Base-by-base conservation (phyloP, 768 basidiomycete genomes). In the Boletellus ananas region DNA sequence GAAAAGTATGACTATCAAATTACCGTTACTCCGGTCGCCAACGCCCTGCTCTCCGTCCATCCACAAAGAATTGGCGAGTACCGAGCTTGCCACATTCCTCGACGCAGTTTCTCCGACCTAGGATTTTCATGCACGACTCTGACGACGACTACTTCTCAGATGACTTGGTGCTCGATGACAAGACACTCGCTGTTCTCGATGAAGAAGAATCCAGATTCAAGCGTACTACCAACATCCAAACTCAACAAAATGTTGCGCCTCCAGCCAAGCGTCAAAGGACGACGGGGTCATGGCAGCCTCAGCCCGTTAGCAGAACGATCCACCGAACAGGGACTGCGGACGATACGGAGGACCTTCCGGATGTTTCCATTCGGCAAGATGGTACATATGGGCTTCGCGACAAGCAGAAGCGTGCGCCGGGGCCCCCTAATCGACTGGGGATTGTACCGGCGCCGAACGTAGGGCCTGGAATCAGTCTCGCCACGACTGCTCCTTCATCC, bases 121-220 rank as follows among this genome's bases (percentile, higher is more conserved):
- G 45, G 25, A 43, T 52, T 53, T 25, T 49, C 50, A 86, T 85
- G 83, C 70, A 77, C 58, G 79, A 78, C 68, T 81, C 78, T 27
- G 87, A 87, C 66, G 87, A 87, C 65, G 77, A 83, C 61, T 83
- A 83, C 62, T 74, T 77, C 64, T 72, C 74, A 56, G 84, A 85
- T 63, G 83, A 83, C 47, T 71, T 85, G 53, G 72, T 79, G 37
- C 67, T 88, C 36, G 84, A 88, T 60, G 83, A 79, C 45, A 71
- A 77, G 52, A 74, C 80, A 0, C 65, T 87, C 43, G 84, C 85
- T 10, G 68, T 75, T 25, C 74, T 88, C 17, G 84, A 87, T 56
- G 71, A 75, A 47, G 76, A 77, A 48, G 87, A 88, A 58, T 65
- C 60, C 47, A 70, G 68, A 44, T 72, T 63, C 50, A 65, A 38